Base-by-base conservation (phyloP, 768 basidiomycete species). In the Chiua virens region DNA sequence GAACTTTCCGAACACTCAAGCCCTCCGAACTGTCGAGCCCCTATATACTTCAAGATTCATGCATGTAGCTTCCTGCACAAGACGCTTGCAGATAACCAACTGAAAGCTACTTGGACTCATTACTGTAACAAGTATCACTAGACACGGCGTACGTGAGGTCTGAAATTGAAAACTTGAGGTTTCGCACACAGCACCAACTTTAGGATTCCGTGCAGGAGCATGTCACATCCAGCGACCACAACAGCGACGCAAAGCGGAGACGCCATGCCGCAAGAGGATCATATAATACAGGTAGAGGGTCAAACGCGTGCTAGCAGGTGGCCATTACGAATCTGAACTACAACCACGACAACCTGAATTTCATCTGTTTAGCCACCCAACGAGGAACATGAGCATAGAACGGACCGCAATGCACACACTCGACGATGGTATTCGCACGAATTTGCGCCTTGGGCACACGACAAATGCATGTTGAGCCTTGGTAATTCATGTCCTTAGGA, bases 381-480 rank as follows among this genome's bases (percentile, higher is more conserved):
- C n/a, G 17, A 45, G 28, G 32, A 37, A 42, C 32, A 48, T 30
- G 47, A 17, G 23, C 38, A 21, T 8, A 10, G 28, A 27, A 82
- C 92, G 54, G 61, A 95, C 96, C 96, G 70, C 96, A 98, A 66
- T 98, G 94, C 42, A 92, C 89, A 71, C 96, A 99, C 69, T 99
- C 93, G 2, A 98, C 95, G 28, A 98, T 76, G 4, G 91, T 94
- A 7, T 94, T 96, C 45, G 81, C 75, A 49, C 92, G 88, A 22
- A 99, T 80, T 64, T 94, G 88, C 5, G 91, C 87, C 68, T 98
- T 99, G 5, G 97, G 97, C 44, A 98, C 95, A 55, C 97, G 81
- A 70, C 97, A 99, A 42, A 99, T 89, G 70, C 97, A 99, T 28
- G 97, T 97, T 20, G 93, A 96, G 11, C 96, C 97, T 75, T 94